Evolutionary conservation across 2,329 filamentous ascomycete species (phyloP).

Genomic region (Fusarium praegraminearum): DNA sequence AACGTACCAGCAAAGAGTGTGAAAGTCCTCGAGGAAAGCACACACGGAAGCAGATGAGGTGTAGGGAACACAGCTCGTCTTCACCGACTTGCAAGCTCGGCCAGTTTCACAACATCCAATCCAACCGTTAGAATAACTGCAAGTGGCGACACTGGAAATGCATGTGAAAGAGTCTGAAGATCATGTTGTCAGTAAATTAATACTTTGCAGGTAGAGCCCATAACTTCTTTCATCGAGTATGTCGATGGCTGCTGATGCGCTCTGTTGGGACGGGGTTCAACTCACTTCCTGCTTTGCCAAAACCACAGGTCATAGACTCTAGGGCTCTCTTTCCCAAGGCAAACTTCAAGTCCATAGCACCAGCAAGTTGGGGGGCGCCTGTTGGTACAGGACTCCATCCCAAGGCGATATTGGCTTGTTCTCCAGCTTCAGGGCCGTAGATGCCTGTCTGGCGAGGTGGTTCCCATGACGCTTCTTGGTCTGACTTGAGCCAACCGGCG

Average conservation of each 20-base stretch:
- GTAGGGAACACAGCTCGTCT: conserved; percentile 52
- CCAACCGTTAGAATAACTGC: conserved; percentile 43
- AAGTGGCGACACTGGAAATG: conserved; percentile 44
- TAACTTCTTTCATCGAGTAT: neutral
- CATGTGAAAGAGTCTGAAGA: conserved; percentile 49
- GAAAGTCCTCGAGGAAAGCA: conserved; percentile 46
- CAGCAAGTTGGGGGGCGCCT: conserved; percentile 46
- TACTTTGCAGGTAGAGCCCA: neutral
- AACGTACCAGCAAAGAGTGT: conserved; percentile 54
- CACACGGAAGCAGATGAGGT: conserved; percentile 43
- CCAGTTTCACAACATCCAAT: conserved; percentile 52
- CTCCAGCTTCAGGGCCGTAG: conserved; percentile 20
- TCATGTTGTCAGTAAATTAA: conserved; percentile 4
- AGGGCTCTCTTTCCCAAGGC: conserved; percentile 48
- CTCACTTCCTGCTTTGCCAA: conserved; percentile 49
- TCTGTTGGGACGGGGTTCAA: conserved; percentile 1
- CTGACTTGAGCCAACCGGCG: conserved; percentile 44
- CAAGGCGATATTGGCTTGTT: conserved; percentile 45
- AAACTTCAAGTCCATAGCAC: conserved; percentile 49
- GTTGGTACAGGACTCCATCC: conserved; percentile 52
- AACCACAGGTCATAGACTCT: conserved; percentile 50
- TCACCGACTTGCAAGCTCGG: conserved; percentile 47
- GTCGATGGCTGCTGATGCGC: neutral
- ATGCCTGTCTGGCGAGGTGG: conserved; percentile 47
- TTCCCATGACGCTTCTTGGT: conserved; percentile 47